Conservation (phyloP, 108 stramenopile species). For the Fragilaria radians region DNA sequence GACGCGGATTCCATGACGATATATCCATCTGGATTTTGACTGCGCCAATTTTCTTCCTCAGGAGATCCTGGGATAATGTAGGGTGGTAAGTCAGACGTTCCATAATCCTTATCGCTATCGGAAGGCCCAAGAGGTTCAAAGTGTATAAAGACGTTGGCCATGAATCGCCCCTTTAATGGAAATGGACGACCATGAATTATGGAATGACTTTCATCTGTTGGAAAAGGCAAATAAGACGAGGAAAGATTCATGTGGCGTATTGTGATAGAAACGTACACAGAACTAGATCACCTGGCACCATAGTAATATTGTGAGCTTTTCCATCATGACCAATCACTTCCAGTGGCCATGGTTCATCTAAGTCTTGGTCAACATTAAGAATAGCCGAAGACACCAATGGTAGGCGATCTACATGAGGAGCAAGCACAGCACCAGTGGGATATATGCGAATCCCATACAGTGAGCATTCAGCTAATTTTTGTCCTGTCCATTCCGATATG, state of each 20-base stretch:
- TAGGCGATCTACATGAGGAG: conserved; percentile 71
- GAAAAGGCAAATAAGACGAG: too few relatives aligned
- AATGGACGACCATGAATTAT: conserved; percentile 78
- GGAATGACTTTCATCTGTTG: conserved; percentile 70
- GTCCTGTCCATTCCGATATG: conserved; percentile 62
- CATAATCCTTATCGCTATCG: neutral
- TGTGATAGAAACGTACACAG: conserved; percentile 78
- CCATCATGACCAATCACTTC: conserved; percentile 50
- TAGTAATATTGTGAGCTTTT: conserved; percentile 58
- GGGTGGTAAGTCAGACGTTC: conserved; percentile 9
- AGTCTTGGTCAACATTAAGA: conserved; percentile 60
- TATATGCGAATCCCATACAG: conserved; percentile 68
- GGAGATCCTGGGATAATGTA: conserved; percentile 13
- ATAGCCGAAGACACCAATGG: conserved; percentile 70
- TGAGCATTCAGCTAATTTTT: conserved; percentile 46
- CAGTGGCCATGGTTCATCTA: conserved; percentile 42
- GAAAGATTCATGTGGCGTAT: conserved; percentile 15
- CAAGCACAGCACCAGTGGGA: conserved; percentile 38
- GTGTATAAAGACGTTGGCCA: conserved; percentile 81
- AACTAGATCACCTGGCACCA: conserved; percentile 72
- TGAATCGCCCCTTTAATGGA: conserved; percentile 71
- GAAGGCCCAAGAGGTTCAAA: conserved; percentile 68
- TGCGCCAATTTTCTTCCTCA: conserved; percentile 1
- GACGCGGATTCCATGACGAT: too few relatives aligned
- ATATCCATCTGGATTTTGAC: conserved; percentile 3